phyloP scores from a whole-genome alignment of 768 basidiomycete species.

The Auricularia auricula-judae region DNA sequence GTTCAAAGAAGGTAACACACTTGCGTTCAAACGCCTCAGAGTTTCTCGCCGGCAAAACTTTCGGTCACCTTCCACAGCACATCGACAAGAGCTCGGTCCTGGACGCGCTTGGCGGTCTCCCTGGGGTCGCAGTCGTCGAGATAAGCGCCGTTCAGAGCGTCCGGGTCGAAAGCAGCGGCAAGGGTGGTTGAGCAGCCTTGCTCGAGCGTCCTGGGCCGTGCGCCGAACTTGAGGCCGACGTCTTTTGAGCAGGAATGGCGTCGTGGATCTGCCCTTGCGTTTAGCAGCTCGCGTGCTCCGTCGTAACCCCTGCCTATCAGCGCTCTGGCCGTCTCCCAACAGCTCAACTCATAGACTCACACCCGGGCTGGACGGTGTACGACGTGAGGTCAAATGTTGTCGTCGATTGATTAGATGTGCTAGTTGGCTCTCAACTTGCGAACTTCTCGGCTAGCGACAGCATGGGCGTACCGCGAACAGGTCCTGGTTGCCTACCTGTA shows the following conservation, averaged over 20 bases:
- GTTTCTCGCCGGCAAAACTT: too few species aligned
- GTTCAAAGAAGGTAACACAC: too few species aligned
- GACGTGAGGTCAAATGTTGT: background rate
- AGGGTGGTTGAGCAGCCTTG: background rate
- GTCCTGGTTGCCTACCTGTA: too few species aligned
- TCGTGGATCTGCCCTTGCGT: background rate
- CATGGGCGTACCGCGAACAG: too few species aligned
- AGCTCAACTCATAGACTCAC: background rate
- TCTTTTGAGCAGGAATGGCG: background rate
- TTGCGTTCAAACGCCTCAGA: too few species aligned
- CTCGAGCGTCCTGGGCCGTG: background rate
- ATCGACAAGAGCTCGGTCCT: too few species aligned
- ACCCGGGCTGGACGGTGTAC: background rate
- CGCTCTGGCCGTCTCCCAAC: background rate
- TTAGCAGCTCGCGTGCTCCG: background rate
- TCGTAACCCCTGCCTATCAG: background rate
- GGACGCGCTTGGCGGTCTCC: background rate
- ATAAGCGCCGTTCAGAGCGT: background rate
- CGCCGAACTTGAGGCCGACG: background rate
- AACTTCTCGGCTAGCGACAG: too few species aligned
- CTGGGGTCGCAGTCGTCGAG: background rate
- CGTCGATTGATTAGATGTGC: too few species aligned
- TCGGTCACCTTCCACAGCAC: too few species aligned
- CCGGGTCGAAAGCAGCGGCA: background rate
- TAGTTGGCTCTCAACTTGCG: too few species aligned